A percentile compares a stretch with the other conserved stretches of the same genome.
Conservation (phyloP, 2,329 filamentous ascomycete genomes). For the Endocalyx cinctus region DNA sequence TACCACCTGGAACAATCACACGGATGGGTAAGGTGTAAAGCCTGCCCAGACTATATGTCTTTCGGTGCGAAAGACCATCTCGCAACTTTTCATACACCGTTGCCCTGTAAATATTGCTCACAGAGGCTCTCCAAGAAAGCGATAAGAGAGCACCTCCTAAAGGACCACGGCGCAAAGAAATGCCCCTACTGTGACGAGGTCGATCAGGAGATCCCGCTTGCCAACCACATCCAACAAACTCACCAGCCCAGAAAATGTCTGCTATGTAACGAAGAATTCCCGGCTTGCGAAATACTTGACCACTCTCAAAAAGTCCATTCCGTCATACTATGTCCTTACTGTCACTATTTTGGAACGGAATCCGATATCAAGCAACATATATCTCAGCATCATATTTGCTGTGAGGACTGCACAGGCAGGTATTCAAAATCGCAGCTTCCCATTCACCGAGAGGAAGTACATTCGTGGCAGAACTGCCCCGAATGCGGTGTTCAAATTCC, state of each 20-base stretch:
- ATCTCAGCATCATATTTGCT: not conserved
- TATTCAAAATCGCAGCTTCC: not conserved
- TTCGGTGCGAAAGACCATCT: constrained; percentile 2
- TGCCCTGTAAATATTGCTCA: constrained; percentile 1
- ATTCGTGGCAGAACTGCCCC: constrained; percentile 2
- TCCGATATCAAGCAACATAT: constrained; percentile 1
- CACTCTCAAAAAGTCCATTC: not conserved
- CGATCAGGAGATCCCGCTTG: constrained; percentile 1
- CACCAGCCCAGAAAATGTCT: constrained; percentile 2
- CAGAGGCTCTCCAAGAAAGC: constrained; percentile 1
- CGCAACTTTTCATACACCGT: constrained; percentile 1
- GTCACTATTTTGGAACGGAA: constrained; percentile 1
- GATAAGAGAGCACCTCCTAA: constrained; percentile 1
- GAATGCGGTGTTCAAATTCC: not conserved
- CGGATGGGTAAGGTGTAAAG: constrained; percentile 1
- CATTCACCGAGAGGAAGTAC: not conserved
- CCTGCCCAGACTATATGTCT: not conserved
- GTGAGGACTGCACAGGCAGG: constrained; percentile 1
- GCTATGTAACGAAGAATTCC: constrained; percentile 1
- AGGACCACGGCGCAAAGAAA: not conserved
- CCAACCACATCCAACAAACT: constrained; percentile 1
- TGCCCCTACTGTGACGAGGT: constrained; percentile 1
- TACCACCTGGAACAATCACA: not conserved
- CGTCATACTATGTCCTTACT: not conserved
- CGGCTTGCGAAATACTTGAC: not conserved